These are phyloP conservation scores for Cladorrhinum samala DNA, from an alignment of 495 filamentous ascomycete genomes.

Conservation along the genomic window DNA sequence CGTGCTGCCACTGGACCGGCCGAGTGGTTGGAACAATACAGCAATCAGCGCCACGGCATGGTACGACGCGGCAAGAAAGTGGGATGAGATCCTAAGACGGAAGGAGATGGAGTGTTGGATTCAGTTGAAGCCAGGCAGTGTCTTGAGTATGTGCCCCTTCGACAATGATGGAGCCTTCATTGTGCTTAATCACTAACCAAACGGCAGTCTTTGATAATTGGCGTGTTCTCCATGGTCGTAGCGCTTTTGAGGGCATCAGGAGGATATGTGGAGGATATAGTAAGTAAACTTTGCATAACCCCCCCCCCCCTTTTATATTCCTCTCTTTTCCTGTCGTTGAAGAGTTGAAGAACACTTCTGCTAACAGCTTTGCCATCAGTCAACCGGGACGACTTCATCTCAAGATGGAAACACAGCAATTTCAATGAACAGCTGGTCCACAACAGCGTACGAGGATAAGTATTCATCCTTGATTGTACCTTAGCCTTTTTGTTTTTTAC, in stretches of 20 bases:
- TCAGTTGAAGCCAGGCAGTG: conserved; percentile 69
- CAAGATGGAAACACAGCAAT: conserved; percentile 66
- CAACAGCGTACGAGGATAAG: conserved; percentile 36
- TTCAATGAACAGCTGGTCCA: conserved; percentile 49
- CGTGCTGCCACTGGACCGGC: conserved; percentile 38
- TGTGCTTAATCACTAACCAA: neutral
- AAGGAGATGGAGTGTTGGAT: conserved; percentile 59
- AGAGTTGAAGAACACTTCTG: no score
- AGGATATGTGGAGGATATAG: conserved; percentile 87
- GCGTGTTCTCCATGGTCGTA: conserved; percentile 82
- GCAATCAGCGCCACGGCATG: conserved; percentile 53
- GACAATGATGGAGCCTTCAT: neutral
- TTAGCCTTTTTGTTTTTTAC: neutral
- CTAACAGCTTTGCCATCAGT: no score
- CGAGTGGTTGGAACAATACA: no score
- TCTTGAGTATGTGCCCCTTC: conserved; percentile 55
- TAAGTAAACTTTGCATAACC: no score
- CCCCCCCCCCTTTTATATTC: neutral
- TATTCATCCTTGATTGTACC: neutral
- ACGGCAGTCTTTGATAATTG: conserved; percentile 87
- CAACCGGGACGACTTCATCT: conserved; percentile 81
- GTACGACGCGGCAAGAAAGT: conserved; percentile 70
- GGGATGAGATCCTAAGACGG: conserved; percentile 53
- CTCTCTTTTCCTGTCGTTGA: neutral
- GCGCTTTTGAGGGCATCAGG: conserved; percentile 72